A percentile compares a stretch with the other conserved stretches of the same genome.
These are phyloP conservation scores for Pleurostoma richardsiae DNA, from an alignment of 2,329 filamentous ascomycete genomes.

Conservation along the genomic window DNA sequence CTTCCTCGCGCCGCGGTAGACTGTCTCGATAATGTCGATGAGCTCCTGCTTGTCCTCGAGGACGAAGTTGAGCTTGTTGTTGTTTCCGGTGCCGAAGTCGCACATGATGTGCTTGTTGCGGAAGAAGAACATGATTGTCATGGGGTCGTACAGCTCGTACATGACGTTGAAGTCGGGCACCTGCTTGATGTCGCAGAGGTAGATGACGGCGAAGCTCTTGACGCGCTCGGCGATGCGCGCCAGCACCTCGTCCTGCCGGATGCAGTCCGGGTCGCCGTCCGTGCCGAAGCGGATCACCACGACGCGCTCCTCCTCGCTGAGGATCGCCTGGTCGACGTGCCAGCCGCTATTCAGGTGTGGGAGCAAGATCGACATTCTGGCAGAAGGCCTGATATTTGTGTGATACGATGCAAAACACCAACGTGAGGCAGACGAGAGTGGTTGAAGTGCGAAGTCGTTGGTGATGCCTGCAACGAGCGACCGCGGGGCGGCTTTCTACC, in stretches of 20 bases:
- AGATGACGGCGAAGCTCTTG: slow-evolving; percentile 90
- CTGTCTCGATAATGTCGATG: slow-evolving; percentile 97
- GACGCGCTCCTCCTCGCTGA: slow-evolving; percentile 53
- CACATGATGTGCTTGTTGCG: slow-evolving; percentile 99
- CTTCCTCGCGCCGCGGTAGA: slow-evolving; percentile 98
- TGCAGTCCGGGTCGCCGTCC: slow-evolving; percentile 74
- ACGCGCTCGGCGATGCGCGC: slow-evolving; percentile 91
- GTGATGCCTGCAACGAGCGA: no score
- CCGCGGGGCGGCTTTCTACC: no score
- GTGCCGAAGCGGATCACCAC: slow-evolving; percentile 92
- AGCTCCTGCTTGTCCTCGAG: slow-evolving; percentile 97
- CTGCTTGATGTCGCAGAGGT: slow-evolving; percentile 86
- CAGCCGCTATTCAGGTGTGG: slow-evolving; percentile 88
- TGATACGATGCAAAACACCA: no score
- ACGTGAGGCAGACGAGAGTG: no score
- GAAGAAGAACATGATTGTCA: slow-evolving; percentile 90
- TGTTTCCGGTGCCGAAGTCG: slow-evolving; percentile 96
- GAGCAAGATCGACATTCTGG: slow-evolving; percentile 66
- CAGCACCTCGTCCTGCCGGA: slow-evolving; percentile 82
- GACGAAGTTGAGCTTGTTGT: slow-evolving; percentile 97
- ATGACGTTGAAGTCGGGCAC: slow-evolving; percentile 94
- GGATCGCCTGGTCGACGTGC: slow-evolving; percentile 97
- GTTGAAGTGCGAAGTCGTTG: no score
- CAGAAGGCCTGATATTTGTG: no score
- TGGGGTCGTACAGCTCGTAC: slow-evolving; percentile 72